These are phyloP conservation scores for Suillus subaureus DNA, from an alignment of 768 basidiomycete genomes.

Conservation along the genomic window DNA sequence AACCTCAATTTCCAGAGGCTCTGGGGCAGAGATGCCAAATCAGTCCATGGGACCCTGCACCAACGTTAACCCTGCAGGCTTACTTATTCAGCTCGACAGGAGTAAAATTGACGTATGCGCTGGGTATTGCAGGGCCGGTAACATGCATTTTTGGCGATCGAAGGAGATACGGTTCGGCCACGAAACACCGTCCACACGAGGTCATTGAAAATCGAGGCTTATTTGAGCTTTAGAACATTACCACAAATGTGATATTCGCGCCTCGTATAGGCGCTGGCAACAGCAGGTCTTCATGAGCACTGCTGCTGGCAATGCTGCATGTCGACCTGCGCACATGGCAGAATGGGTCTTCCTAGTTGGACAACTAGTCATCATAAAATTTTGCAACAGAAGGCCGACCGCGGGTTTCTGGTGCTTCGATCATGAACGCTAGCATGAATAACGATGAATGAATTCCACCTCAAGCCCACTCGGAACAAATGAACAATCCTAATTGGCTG, in stretches of 20 bases:
- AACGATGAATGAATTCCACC: not conserved
- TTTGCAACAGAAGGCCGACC: not conserved
- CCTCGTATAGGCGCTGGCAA: not conserved
- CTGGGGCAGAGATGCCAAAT: slow-evolving; percentile 1
- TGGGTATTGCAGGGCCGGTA: not conserved
- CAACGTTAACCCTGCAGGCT: not conserved
- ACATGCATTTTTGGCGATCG: not conserved
- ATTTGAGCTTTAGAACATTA: not conserved
- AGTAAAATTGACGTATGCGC: not conserved
- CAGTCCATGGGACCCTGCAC: not conserved
- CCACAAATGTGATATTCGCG: not conserved
- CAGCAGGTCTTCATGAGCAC: not conserved
- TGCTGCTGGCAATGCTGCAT: not conserved
- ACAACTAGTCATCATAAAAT: not conserved
- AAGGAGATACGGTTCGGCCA: not conserved
- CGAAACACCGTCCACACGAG: not conserved
- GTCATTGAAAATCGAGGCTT: not conserved
- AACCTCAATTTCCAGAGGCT: slow-evolving; percentile 1
- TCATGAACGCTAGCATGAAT: slow-evolving; percentile 1
- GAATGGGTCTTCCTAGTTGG: no score
- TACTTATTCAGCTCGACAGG: not conserved
- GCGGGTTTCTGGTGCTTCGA: not conserved
- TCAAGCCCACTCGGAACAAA: slow-evolving; percentile 1
- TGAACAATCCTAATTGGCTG: not conserved
- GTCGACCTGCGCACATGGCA: not conserved